Conservation (phyloP, 1,139 yeast species). For the Debaryomyces sp. region DNA sequence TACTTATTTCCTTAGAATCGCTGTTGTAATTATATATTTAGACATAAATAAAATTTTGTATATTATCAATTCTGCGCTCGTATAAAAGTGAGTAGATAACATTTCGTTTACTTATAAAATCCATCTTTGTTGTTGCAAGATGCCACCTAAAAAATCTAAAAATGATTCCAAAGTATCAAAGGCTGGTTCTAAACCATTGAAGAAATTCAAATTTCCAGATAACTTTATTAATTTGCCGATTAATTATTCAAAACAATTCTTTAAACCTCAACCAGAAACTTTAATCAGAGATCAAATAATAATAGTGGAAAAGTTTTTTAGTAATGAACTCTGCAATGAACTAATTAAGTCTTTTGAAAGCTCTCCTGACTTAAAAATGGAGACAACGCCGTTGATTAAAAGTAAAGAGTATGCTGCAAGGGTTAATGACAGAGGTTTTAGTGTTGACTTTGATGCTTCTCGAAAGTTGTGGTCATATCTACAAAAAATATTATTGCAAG, state of each 20-base stretch:
- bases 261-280: constrained; percentile 36
- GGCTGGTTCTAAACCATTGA: background rate
- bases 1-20: constrained; percentile 72
- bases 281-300: constrained; percentile 48
- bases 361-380: constrained; percentile 30
- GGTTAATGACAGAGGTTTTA: constrained; percentile 54
- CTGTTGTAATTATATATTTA: constrained; percentile 22
- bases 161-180: background rate
- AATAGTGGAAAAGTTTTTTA: constrained; percentile 48
- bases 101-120: background rate
- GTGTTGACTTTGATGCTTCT: constrained; percentile 45
- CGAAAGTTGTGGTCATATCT: constrained; percentile 49
- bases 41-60: constrained; percentile 4
- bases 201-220: constrained; percentile 30
- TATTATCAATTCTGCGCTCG: background rate
- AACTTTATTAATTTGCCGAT: constrained; percentile 25
- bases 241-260: constrained; percentile 28
- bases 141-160: constrained; percentile 9
- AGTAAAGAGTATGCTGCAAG: constrained; percentile 61
- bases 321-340: constrained; percentile 44
- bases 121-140: background rate
- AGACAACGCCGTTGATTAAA: constrained; percentile 53
- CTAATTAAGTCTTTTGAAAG: constrained; percentile 41
- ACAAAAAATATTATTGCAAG: constrained; percentile 30
- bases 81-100: background rate